Conservation (phyloP, 352 stramenopile species). For the Halophytophthora batemanensis region DNA sequence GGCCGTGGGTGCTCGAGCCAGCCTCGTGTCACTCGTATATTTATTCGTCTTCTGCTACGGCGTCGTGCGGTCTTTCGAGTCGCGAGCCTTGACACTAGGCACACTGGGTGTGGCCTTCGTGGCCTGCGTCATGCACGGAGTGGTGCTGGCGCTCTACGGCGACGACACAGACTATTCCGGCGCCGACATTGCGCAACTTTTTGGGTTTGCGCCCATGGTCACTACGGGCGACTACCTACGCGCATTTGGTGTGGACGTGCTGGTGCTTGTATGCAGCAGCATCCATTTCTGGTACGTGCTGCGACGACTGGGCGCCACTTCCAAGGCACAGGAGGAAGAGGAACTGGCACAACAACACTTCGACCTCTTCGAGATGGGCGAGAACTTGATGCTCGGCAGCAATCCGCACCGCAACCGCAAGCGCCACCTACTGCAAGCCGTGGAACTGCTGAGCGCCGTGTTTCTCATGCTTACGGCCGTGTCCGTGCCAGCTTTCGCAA, state of each 20-base stretch:
- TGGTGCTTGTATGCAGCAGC: constrained; percentile 52
- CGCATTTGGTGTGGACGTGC: constrained; percentile 53
- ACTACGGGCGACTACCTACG: constrained; percentile 32
- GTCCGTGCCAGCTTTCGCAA: constrained; percentile 50
- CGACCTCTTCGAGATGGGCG: constrained; percentile 60
- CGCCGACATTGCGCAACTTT: constrained; percentile 24
- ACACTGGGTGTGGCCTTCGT: constrained; percentile 46
- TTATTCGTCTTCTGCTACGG: constrained; percentile 66
- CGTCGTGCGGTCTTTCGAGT: constrained; percentile 64
- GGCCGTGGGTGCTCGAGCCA: constrained; percentile 46
- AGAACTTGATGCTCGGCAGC: constrained; percentile 29
- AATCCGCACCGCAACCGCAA: constrained; percentile 25
- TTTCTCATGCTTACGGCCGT: constrained; percentile 65
- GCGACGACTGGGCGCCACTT: constrained; percentile 21
- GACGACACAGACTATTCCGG: constrained; percentile 13
- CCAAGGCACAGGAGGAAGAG: constrained; percentile 27
- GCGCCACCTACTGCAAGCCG: constrained; percentile 23
- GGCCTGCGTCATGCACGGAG: constrained; percentile 43
- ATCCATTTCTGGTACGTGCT: constrained; percentile 71
- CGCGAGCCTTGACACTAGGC: constrained; percentile 32
- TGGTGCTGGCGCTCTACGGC: constrained; percentile 20
- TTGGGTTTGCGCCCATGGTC: constrained; percentile 46
- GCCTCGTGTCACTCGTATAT: constrained; percentile 64
- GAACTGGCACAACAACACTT: constrained; percentile 36
- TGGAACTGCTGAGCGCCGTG: constrained; percentile 46